A percentile compares a stretch with the other conserved stretches of the same genome.
Conservation (phyloP, 2,329 filamentous ascomycete genomes). For the Aspergillus melleus region DNA sequence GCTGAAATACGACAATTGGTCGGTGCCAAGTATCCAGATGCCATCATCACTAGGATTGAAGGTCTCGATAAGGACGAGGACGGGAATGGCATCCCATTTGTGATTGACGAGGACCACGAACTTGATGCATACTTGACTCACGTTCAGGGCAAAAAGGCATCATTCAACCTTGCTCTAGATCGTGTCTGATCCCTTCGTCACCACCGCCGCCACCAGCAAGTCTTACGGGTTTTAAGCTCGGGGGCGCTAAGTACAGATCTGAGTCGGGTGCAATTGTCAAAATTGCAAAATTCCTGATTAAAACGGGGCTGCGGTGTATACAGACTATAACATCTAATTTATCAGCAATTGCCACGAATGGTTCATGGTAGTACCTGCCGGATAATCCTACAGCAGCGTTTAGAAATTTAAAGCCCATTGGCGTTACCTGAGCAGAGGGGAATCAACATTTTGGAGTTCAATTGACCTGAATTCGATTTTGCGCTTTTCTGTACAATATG, state of each 20-base stretch:
- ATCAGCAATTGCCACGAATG: too few species aligned
- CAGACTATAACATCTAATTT: too few species aligned
- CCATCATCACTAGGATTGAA: conserved; percentile 61
- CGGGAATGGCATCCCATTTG: conserved; percentile 62
- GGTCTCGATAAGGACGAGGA: conserved; percentile 63
- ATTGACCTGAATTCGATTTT: too few species aligned
- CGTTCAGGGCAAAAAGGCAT: conserved; percentile 56
- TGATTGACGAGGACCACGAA: conserved; percentile 70
- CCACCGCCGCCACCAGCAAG: background rate
- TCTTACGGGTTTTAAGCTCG: background rate
- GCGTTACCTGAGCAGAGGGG: too few species aligned
- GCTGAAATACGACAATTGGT: conserved; percentile 64
- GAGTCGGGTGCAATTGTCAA: background rate
- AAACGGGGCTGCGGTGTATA: background rate
- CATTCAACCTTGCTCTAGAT: conserved; percentile 49
- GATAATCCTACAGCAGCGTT: too few species aligned
- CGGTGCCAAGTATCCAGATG: conserved; percentile 60
- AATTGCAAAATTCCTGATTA: background rate
- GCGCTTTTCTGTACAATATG: background rate
- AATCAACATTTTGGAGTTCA: too few species aligned
- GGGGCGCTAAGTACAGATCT: too few species aligned
- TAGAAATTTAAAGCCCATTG: too few species aligned
- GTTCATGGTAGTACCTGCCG: too few species aligned
- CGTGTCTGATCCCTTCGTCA: conserved; percentile 18
- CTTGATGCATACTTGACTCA: conserved; percentile 70